Evolutionary conservation across 345 rosid species (phyloP).

Genomic region (Zanthoxylum bungeanum): DNA sequence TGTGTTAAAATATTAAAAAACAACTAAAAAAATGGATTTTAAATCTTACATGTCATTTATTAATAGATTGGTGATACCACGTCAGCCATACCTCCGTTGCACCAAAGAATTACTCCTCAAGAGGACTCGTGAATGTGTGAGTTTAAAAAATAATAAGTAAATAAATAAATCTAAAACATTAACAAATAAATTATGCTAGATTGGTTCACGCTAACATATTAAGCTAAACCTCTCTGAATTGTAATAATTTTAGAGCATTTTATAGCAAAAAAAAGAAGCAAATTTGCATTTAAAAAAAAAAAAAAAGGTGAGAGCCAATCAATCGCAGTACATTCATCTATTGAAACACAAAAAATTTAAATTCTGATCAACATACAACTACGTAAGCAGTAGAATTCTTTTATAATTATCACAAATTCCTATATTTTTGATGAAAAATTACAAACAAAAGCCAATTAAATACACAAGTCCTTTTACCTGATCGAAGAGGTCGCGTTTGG

Average conservation of each 20-base stretch:
- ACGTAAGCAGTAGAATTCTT: not conserved
- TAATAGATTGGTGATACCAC: no score
- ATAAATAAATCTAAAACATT: not conserved
- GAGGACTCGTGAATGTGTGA: no score
- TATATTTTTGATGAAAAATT: not conserved
- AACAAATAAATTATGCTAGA: not conserved
- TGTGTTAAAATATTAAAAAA: no score
- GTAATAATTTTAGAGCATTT: not conserved
- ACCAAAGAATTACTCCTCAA: no score
- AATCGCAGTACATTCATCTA: not conserved
- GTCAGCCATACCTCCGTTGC: no score
- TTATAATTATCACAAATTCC: not conserved
- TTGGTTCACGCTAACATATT: not conserved
- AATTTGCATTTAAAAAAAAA: no score
- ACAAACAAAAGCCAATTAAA: not conserved
- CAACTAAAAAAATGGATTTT: no score
- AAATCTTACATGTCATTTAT: no score
- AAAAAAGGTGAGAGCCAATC: not conserved
- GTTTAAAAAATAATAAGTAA: no score
- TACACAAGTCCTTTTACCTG: no score
- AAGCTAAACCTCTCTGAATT: not conserved
- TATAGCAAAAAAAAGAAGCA: no score
- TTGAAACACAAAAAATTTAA: not conserved
- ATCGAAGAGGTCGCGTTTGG: constrained; percentile 57
- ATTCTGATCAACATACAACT: not conserved